These are phyloP conservation scores for Penicillium sp. DNA, from an alignment of 2,329 filamentous ascomycete genomes.

Conservation along the genomic window DNA sequence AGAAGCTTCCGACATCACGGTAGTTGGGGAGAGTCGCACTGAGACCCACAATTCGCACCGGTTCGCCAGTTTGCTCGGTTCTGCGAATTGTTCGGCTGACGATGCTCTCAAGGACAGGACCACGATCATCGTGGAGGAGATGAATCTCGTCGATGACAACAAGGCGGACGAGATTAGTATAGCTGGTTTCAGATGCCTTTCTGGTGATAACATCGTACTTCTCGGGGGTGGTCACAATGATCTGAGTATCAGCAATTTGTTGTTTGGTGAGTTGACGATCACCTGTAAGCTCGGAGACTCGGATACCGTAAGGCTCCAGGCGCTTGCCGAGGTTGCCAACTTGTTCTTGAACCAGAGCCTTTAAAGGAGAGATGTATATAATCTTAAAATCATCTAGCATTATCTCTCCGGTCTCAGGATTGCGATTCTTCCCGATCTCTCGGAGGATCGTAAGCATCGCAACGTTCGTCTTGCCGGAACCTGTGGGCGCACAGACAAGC, in stretches of 20 bases:
- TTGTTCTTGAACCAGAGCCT: constrained; percentile 94
- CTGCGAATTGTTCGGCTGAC: constrained; percentile 90
- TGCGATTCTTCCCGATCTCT: constrained; percentile 92
- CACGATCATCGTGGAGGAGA: constrained; percentile 93
- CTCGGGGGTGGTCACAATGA: constrained; percentile 97
- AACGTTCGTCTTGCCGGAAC: constrained; percentile 97
- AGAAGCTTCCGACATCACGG: constrained; percentile 89
- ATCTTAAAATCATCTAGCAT: constrained; percentile 98
- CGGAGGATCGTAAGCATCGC: constrained; percentile 95
- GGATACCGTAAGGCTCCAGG: constrained; percentile 85
- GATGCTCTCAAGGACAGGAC: constrained; percentile 94
- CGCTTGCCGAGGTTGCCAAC: constrained; percentile 96
- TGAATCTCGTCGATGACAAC: constrained; percentile 99
- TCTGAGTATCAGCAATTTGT: constrained; percentile 95
- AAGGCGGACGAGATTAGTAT: constrained; percentile 93
- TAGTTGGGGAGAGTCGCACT: constrained; percentile 97
- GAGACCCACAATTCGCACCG: constrained; percentile 85
- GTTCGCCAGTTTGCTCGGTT: constrained; percentile 90
- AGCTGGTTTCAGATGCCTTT: constrained; percentile 94
- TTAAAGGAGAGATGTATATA: constrained; percentile 93
- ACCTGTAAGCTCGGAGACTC: constrained; percentile 92
- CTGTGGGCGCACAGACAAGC: constrained; percentile 95
- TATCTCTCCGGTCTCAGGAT: constrained; percentile 86
- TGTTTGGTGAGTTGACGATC: constrained; percentile 98
- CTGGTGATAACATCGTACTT: constrained; percentile 99